Base-by-base conservation (phyloP, 139 green algal genomes). In the Chlamydomonas schloesseri region DNA sequence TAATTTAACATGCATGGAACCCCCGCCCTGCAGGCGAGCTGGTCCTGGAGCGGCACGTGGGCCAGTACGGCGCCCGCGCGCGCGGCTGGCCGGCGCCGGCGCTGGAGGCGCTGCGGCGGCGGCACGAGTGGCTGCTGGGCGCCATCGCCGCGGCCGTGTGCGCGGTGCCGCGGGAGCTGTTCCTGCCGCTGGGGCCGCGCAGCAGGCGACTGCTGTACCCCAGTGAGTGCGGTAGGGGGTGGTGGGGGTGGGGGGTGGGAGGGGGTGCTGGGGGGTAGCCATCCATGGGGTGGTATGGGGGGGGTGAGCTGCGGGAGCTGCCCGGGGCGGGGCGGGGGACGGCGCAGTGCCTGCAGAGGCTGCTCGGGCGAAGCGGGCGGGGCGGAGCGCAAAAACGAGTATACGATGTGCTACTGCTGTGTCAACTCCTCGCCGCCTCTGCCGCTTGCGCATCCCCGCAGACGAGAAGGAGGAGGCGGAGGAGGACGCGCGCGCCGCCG, bases 11-110 rank as follows among this genome's bases (percentile, higher is more conserved):
- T n/a, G n/a, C n/a, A n/a, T n/a, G n/a, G n/a, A n/a, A n/a, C 13
- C 57, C 15, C n/a, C 26, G 1, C 21, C 26, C 23, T 42, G 42
- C 89, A 90, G 84, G 76, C 31, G 92, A 96, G 86, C 42, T 92
- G n/a, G 92, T 96, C 23, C 71, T 97, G 68, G 89, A 94, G 36
- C 83, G 89, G 69, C 92, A 96, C 37, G 80, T 90, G n/a, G 62
- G 18, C 4, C 78, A 91, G 46, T 88, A 95, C 60, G 92, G 94
- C 33, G 31, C 81, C 47, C 79, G 83, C 23, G 55, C 83, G 4
- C 77, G 72, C 29, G 74, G 33, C 20, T 97, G 95, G 95, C 95
- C 95, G n/a, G 89, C 73, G 2, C 81, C 90, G 26, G 89, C 93
- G 67, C 77, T 96, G 53, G 79, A 72, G 28, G 91, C 92, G 0